phyloP scores from a whole-genome alignment of 306 rosid species.

The Cyclanthera cordifolia region DNA sequence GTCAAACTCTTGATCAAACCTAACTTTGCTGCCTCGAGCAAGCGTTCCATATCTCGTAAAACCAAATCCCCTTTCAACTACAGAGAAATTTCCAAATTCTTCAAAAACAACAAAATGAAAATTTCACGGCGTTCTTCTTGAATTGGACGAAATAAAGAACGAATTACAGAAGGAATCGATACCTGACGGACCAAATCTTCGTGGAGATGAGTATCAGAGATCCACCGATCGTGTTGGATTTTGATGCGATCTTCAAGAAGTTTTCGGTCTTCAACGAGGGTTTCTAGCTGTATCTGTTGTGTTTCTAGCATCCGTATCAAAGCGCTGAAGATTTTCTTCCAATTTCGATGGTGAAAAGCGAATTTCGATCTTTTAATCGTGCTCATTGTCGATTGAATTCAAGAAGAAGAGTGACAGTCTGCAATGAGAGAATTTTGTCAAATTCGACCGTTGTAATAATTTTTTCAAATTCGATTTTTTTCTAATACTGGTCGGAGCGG shows the following conservation, averaged over 20 bases:
- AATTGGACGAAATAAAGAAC: background rate
- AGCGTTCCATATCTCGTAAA: slow-evolving; percentile 32
- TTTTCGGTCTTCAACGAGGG: slow-evolving; percentile 36
- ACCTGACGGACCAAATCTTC: slow-evolving; percentile 45
- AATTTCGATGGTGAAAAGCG: slow-evolving; percentile 32
- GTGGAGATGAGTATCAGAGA: slow-evolving; percentile 32
- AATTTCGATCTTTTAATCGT: slow-evolving; percentile 11
- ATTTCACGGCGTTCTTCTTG: slow-evolving; percentile 26
- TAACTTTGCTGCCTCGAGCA: slow-evolving; percentile 33
- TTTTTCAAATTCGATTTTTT: background rate
- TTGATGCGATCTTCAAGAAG: slow-evolving; percentile 39
- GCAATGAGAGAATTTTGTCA: background rate
- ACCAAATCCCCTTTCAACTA: slow-evolving; percentile 39
- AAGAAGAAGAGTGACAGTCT: background rate
- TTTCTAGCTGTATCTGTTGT: slow-evolving; percentile 56
- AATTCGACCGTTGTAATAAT: background rate
- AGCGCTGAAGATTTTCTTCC: slow-evolving; percentile 43
- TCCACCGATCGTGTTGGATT: slow-evolving; percentile 52
- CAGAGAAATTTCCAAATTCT: slow-evolving; percentile 13
- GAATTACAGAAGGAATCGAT: background rate
- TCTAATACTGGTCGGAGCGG: background rate
- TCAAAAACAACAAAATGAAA: background rate
- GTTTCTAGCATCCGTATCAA: slow-evolving; percentile 38
- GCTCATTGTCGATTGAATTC: slow-evolving; percentile 29
- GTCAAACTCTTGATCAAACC: slow-evolving; percentile 37